Percentiles rank a stretch among this genome's conserved stretches.
Conservation (phyloP, 495 filamentous ascomycete species). For the Thermothielavioides terrestris region DNA sequence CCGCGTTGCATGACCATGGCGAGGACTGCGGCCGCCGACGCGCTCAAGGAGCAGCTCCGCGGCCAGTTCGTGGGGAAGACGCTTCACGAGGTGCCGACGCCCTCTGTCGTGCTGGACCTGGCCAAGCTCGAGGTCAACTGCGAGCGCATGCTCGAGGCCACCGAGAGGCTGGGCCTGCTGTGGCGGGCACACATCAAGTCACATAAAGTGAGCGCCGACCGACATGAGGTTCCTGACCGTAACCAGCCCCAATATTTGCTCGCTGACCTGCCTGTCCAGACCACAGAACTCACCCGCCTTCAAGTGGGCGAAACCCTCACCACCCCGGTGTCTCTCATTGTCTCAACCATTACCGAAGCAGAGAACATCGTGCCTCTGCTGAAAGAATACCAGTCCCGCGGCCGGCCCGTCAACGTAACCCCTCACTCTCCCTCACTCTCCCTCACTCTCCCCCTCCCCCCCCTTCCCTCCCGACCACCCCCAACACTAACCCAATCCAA, state of each 20-base stretch:
- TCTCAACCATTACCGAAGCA: constrained; percentile 71
- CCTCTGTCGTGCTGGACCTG: constrained; percentile 60
- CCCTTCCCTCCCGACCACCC: not conserved
- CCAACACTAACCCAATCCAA: not conserved
- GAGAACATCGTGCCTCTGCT: constrained; percentile 59
- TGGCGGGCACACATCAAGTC: constrained; percentile 83
- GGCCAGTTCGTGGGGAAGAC: constrained; percentile 52
- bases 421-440: not conserved
- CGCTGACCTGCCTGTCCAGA: constrained; percentile 25
- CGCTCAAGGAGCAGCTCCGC: constrained; percentile 35
- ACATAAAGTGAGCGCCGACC: constrained; percentile 74
- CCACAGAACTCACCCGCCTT: constrained; percentile 59
- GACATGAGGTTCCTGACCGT: no score
- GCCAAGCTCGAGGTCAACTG: constrained; percentile 64
- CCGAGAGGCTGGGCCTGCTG: constrained; percentile 47
- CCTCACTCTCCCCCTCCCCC: constrained; percentile 11
- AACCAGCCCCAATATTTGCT: not conserved
- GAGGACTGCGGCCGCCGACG: constrained; percentile 7
- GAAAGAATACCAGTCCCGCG: constrained; percentile 43
- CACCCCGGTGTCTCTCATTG: constrained; percentile 55
- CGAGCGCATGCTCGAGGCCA: constrained; percentile 59
- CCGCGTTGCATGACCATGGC: constrained; percentile 6
- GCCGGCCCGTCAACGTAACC: constrained; percentile 47
- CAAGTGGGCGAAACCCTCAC: constrained; percentile 53
- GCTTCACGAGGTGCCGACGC: constrained; percentile 53